These are phyloP conservation scores for Laburnicola sp. DNA, from an alignment of 2,329 filamentous ascomycete species.

Conservation along the genomic window DNA sequence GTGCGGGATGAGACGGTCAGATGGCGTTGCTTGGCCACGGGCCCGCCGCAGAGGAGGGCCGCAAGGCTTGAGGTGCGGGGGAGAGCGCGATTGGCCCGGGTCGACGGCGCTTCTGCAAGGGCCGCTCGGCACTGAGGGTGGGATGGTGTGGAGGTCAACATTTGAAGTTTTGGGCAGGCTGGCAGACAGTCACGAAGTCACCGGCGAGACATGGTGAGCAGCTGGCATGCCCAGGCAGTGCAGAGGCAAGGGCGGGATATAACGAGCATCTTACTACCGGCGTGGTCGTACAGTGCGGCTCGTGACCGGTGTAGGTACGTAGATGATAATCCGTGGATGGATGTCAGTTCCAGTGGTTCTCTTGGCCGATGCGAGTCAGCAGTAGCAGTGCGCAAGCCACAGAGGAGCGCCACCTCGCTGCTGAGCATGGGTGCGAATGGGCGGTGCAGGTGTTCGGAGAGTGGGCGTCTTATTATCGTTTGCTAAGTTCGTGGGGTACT, in stretches of 20 bases:
- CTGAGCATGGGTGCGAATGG: neutral
- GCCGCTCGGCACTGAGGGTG: neutral
- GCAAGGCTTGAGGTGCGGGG: neutral
- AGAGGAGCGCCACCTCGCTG: neutral
- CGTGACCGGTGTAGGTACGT: neutral
- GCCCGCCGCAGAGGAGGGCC: too few relatives aligned
- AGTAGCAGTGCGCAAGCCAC: neutral
- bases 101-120: constrained; percentile 1
- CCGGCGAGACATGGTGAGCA: neutral
- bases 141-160: neutral
- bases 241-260: neutral
- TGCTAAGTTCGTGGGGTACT: constrained; percentile 10
- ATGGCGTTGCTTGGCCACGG: neutral
- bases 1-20: neutral
- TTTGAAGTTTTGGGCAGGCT: too few relatives aligned
- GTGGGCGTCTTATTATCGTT: constrained; percentile 10
- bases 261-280: neutral
- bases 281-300: neutral
- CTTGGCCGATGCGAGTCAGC: constrained; percentile 2
- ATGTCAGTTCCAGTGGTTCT: constrained; percentile 2
- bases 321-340: too few relatives aligned
- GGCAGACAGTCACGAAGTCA: neutral
- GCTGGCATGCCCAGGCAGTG: neutral
- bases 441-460: constrained; percentile 4
- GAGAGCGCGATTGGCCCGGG: neutral